phyloP scores from a whole-genome alignment of 192 early-diverging fungal genomes.

The Pilobolus umbonatus region DNA sequence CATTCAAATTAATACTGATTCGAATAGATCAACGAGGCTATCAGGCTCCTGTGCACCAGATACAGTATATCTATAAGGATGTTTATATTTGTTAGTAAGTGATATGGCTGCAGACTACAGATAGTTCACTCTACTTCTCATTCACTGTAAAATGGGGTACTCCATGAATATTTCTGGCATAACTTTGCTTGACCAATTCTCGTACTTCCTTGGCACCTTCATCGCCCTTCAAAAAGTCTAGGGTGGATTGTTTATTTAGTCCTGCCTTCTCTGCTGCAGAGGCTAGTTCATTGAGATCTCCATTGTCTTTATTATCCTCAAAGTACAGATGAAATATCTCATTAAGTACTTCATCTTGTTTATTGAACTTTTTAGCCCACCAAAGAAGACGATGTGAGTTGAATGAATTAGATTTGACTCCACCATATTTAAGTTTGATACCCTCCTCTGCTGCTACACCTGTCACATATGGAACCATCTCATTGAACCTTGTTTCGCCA shows the following conservation, averaged over 20 bases:
- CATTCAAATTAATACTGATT: conserved; percentile 22
- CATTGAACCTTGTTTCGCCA: conserved; percentile 46
- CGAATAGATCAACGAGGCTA: conserved; percentile 55
- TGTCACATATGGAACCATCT: conserved; percentile 52
- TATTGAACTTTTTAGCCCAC: conserved; percentile 46
- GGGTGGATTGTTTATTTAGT: conserved; percentile 44
- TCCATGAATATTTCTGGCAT: conserved; percentile 49
- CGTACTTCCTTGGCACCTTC: conserved; percentile 49
- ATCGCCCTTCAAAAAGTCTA: conserved; percentile 49
- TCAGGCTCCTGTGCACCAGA: conserved; percentile 67
- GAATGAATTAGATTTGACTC: conserved; percentile 58
- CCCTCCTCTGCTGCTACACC: conserved; percentile 56
- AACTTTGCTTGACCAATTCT: conserved; percentile 39
- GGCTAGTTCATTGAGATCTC: conserved; percentile 53
- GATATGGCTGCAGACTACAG: no score
- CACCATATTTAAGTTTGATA: conserved; percentile 62
- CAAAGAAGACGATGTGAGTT: conserved; percentile 64
- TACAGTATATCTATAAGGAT: conserved; percentile 30
- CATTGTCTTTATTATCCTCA: conserved; percentile 66
- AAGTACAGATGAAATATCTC: conserved; percentile 65
- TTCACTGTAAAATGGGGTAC: conserved; percentile 70
- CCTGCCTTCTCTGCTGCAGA: conserved; percentile 55
- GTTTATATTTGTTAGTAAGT: no score
- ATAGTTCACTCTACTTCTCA: conserved; percentile 42
- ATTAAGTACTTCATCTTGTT: conserved; percentile 55